Conservation (phyloP, 2,329 filamentous ascomycete genomes). For the Huntiella savannae region DNA sequence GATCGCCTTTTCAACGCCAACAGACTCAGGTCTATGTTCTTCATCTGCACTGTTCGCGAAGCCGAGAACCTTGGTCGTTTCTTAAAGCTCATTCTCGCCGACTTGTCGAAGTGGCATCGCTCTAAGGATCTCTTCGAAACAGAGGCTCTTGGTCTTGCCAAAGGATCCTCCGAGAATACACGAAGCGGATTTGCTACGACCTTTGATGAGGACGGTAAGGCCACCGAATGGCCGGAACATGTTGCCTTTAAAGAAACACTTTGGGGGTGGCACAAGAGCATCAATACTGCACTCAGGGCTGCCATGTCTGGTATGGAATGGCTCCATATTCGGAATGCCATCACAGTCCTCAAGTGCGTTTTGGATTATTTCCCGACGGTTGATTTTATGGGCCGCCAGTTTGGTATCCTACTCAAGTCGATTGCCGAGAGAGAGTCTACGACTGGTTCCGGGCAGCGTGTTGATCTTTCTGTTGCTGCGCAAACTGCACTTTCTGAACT, state of each 20-base stretch:
- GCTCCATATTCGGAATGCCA: slow-evolving; percentile 95
- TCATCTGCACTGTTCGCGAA: slow-evolving; percentile 75
- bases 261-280: slow-evolving; percentile 75
- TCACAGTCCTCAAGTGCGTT: slow-evolving; percentile 68
- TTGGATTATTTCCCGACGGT: slow-evolving; percentile 72
- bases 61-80: slow-evolving; percentile 88
- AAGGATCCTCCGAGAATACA: slow-evolving; percentile 26
- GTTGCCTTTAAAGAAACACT: slow-evolving; percentile 71
- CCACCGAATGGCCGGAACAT: slow-evolving; percentile 56
- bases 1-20: slow-evolving; percentile 72
- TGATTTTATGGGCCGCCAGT: slow-evolving; percentile 64
- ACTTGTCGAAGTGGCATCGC: slow-evolving; percentile 69
- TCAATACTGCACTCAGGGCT: slow-evolving; percentile 60
- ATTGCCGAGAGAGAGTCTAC: slow-evolving; percentile 42
- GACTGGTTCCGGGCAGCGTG: slow-evolving; percentile 35
- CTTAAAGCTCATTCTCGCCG: slow-evolving; percentile 60
- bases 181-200: slow-evolving; percentile 63
- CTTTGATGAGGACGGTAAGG: slow-evolving; percentile 41
- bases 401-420: slow-evolving; percentile 43
- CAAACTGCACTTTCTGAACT: slow-evolving; percentile 53
- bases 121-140: slow-evolving; percentile 58
- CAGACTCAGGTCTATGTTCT: slow-evolving; percentile 63
- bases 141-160: slow-evolving; percentile 40
- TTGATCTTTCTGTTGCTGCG: slow-evolving; percentile 58
- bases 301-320: slow-evolving; percentile 75